Conservation (phyloP, 257 asterid genomes). For the Echium plantagineum region DNA sequence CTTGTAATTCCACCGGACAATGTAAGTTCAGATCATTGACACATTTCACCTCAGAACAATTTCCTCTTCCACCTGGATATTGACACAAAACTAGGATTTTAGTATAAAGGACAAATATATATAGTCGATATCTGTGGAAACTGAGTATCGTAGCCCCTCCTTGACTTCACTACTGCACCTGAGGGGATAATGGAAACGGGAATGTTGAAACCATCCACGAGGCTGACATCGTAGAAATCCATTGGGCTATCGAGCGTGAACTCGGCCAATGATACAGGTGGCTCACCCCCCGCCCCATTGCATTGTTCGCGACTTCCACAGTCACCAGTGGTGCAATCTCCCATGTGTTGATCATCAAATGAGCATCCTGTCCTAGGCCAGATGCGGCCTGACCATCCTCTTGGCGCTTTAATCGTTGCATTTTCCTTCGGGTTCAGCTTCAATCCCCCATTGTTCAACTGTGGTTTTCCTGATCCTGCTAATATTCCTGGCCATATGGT, state of each 20-base stretch:
- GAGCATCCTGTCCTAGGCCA: constrained; percentile 59
- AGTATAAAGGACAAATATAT: not conserved
- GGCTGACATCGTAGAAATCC: constrained; percentile 63
- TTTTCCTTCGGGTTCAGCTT: constrained; percentile 18
- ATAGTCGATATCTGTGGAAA: no score
- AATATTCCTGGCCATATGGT: constrained; percentile 55
- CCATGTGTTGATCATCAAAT: constrained; percentile 42
- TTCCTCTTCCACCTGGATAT: constrained; percentile 22
- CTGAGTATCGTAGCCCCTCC: not conserved
- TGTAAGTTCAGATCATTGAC: constrained; percentile 22
- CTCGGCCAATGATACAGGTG: constrained; percentile 65
- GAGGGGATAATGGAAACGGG: constrained; percentile 34
- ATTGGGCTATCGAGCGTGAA: constrained; percentile 43
- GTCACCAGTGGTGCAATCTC: constrained; percentile 51
- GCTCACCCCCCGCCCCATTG: constrained; percentile 38
- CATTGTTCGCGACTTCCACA: constrained; percentile 44
- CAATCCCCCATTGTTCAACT: constrained; percentile 38
- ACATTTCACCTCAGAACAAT: constrained; percentile 36
- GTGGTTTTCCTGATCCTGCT: constrained; percentile 35
- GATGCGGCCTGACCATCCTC: constrained; percentile 76
- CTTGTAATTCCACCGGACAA: constrained; percentile 41
- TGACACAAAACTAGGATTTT: not conserved
- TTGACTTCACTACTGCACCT: not conserved
- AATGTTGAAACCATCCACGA: constrained; percentile 45
- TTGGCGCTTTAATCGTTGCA: constrained; percentile 24